phyloP scores from a whole-genome alignment of 1,284 basidiomycete species.

The Earliella scabrosa region DNA sequence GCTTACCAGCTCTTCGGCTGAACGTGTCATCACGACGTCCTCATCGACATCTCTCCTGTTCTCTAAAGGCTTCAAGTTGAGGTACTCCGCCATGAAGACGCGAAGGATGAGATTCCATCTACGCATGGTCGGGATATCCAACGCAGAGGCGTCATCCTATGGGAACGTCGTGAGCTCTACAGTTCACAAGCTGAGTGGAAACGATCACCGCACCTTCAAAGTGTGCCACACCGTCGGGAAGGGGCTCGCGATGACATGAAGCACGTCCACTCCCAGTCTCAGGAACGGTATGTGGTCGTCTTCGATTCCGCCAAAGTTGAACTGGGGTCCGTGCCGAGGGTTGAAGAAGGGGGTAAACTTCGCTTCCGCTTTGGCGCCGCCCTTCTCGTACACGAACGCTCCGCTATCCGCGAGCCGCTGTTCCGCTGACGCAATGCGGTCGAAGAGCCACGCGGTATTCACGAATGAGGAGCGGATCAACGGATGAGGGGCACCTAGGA shows the following conservation, averaged over 20 bases:
- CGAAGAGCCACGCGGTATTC: conserved; percentile 93
- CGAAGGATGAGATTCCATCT: conserved; percentile 91
- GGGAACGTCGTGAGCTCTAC: not conserved
- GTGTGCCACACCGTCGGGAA: conserved; percentile 96
- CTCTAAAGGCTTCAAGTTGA: conserved; percentile 62
- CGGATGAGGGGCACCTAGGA: conserved; percentile 80
- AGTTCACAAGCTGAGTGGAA: not conserved
- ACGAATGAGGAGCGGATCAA: conserved; percentile 78
- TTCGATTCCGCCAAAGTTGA: conserved; percentile 69
- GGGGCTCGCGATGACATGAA: conserved; percentile 90
- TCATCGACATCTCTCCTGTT: conserved; percentile 6
- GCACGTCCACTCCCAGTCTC: conserved; percentile 79
- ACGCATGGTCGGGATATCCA: conserved; percentile 87
- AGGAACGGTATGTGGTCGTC: conserved; percentile 98
- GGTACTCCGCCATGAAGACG: conserved; percentile 90
- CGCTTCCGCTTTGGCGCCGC: conserved; percentile 45
- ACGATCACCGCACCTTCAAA: conserved; percentile 53
- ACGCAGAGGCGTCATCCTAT: conserved; percentile 87
- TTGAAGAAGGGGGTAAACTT: conserved; percentile 68
- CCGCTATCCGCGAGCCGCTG: conserved; percentile 62
- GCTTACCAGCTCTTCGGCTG: conserved; percentile 27
- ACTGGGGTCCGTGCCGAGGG: conserved; percentile 44
- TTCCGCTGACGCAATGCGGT: conserved; percentile 73
- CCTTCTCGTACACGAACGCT: conserved; percentile 53
- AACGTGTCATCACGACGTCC: conserved; percentile 7